Conservation (phyloP, 495 filamentous ascomycete genomes). For the Penicillium atrosanguineum region DNA sequence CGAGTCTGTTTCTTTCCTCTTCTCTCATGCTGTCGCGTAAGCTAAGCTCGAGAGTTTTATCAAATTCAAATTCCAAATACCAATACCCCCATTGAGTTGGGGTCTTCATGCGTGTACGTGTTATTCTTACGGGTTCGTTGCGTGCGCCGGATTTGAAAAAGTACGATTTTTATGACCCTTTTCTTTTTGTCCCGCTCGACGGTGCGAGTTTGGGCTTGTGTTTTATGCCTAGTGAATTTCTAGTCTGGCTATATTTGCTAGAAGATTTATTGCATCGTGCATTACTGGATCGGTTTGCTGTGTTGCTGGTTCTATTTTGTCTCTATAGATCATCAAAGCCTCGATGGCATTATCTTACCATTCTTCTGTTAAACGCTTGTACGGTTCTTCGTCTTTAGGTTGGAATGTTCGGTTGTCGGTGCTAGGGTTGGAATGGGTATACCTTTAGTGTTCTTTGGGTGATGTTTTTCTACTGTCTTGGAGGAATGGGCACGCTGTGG, state of each 20-base stretch:
- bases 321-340: background rate
- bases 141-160: conserved; percentile 21
- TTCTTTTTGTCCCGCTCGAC: background rate
- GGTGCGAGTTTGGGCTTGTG: background rate
- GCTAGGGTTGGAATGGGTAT: too few species aligned
- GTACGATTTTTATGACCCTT: conserved; percentile 31
- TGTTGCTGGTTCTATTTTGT: background rate
- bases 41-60: background rate
- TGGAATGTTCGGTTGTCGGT: too few species aligned
- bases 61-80: too few species aligned
- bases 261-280: background rate
- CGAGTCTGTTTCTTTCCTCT: conserved; percentile 88
- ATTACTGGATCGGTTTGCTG: background rate
- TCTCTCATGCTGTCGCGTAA: conserved; percentile 73
- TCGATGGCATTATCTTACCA: background rate
- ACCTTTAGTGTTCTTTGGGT: background rate
- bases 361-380: background rate
- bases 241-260: background rate
- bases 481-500: background rate
- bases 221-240: too few species aligned
- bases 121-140: conserved; percentile 7
- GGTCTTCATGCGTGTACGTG: conserved; percentile 7
- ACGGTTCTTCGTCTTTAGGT: background rate
- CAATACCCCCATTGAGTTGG: background rate
- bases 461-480: background rate